phyloP scores from a whole-genome alignment of 345 rosid species.

The Arabis hirsuta region DNA sequence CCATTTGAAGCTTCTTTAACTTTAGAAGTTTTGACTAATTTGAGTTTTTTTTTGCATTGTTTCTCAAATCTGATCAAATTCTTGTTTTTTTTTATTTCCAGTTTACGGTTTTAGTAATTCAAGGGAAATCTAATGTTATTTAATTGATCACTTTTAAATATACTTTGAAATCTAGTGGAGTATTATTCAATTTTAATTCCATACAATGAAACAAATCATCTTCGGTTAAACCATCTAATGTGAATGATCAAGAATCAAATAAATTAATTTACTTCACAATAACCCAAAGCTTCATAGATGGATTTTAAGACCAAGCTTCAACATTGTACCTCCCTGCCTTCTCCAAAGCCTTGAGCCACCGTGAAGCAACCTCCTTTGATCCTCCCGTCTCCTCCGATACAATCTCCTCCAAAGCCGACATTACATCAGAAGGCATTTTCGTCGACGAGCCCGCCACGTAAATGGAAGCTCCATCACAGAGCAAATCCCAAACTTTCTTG shows the following conservation, averaged over 20 bases:
- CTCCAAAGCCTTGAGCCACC: conserved; percentile 71
- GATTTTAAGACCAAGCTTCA: conserved; percentile 87
- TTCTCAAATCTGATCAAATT: not conserved
- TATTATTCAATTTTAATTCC: too few species aligned
- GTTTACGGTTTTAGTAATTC: not conserved
- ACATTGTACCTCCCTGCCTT: conserved; percentile 83
- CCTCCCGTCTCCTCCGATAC: conserved; percentile 56
- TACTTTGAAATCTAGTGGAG: too few species aligned
- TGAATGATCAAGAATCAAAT: not conserved
- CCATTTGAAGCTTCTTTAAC: not conserved
- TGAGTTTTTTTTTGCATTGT: not conserved
- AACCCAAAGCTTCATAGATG: conserved; percentile 2
- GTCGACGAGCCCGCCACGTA: conserved; percentile 92
- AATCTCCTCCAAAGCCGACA: conserved; percentile 76
- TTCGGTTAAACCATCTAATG: not conserved
- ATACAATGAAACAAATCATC: not conserved
- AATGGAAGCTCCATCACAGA: conserved; percentile 65
- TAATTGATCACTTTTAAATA: too few species aligned
- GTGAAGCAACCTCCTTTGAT: conserved; percentile 59
- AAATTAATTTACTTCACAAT: not conserved
- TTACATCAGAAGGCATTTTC: conserved; percentile 86
- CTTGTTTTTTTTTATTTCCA: not conserved
- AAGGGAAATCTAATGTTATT: not conserved
- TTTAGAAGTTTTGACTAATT: not conserved
- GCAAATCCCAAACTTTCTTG: conserved; percentile 62